Conservation (phyloP, 2,329 filamentous ascomycete genomes). For the Eutypa lata region DNA sequence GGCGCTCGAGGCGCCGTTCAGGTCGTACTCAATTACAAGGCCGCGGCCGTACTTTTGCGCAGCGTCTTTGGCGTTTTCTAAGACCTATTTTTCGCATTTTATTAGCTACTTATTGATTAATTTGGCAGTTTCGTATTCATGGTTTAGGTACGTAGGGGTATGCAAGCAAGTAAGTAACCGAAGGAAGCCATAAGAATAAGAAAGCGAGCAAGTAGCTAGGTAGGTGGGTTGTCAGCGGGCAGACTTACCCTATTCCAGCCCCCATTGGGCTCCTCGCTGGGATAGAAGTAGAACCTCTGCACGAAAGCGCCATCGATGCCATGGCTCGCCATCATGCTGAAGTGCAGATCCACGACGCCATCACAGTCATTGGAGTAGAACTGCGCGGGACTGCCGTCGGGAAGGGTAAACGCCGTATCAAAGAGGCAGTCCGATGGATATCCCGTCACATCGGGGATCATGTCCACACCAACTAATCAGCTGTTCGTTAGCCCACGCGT, state of each 20-base stretch:
- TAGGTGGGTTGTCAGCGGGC: background rate
- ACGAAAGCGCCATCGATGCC: slow-evolving; percentile 22
- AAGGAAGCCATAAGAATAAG: no score
- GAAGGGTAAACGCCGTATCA: slow-evolving; percentile 18
- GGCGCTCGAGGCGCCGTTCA: slow-evolving; percentile 16
- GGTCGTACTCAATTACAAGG: slow-evolving; percentile 23
- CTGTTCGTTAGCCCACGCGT: background rate
- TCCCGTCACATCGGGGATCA: slow-evolving; percentile 20
- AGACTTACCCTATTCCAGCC: slow-evolving; percentile 19
- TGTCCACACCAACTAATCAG: slow-evolving; percentile 19
- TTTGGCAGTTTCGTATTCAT: no score
- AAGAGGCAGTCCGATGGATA: slow-evolving; percentile 22
- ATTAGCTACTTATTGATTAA: no score
- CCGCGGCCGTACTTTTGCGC: slow-evolving; percentile 24
- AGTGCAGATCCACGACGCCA: slow-evolving; percentile 21
- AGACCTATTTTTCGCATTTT: slow-evolving; percentile 13
- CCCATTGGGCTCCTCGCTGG: slow-evolving; percentile 17
- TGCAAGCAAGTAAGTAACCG: background rate
- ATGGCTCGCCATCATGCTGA: slow-evolving; percentile 20
- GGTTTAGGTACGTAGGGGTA: background rate
- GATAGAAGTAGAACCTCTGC: slow-evolving; percentile 22
- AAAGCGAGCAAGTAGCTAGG: background rate
- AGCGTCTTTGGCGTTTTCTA: slow-evolving; percentile 16
- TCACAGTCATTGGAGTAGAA: slow-evolving; percentile 24
- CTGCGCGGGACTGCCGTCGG: slow-evolving; percentile 12